Evolutionary conservation across 2,329 filamentous ascomycete species (phyloP).

Genomic region (Colletotrichum siamense): DNA sequence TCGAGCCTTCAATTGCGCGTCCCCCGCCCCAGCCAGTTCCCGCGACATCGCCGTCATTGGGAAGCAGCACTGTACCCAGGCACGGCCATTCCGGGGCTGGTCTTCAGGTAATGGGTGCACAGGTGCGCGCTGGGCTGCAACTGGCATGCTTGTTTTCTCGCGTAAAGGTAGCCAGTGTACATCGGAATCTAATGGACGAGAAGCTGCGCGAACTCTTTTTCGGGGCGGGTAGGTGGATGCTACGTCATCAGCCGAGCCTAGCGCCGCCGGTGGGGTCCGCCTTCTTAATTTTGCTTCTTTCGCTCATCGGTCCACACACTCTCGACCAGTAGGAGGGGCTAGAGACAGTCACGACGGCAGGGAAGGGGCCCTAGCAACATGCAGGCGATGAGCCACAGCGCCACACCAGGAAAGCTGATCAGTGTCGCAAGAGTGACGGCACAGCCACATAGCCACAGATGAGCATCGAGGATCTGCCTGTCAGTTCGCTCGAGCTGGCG

Average conservation of each 20-base stretch:
- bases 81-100: constrained; percentile 3
- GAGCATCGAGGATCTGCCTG: not conserved
- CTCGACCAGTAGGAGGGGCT: not conserved
- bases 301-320: not conserved
- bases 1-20: constrained; percentile 18
- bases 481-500: not conserved
- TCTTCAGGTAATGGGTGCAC: not conserved
- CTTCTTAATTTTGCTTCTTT: constrained; percentile 7
- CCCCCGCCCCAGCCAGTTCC: constrained; percentile 1
- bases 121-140: not conserved
- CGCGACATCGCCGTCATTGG: constrained; percentile 7
- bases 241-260: constrained; percentile 20
- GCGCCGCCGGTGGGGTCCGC: not conserved
- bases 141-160: not conserved
- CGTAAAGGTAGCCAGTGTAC: not conserved
- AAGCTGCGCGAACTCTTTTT: constrained; percentile 5
- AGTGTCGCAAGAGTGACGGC: constrained; percentile 3
- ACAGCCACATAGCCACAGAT: constrained; percentile 20
- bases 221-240: constrained; percentile 4
- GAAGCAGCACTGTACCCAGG: not conserved
- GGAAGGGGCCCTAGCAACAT: not conserved
- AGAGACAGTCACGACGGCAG: not conserved
- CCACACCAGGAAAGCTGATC: constrained; percentile 6
- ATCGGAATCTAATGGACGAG: not conserved
- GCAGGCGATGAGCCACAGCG: constrained; percentile 15